These are phyloP conservation scores for Teunomyces pallodes DNA, from an alignment of 805 yeast species.

Conservation along the genomic window DNA sequence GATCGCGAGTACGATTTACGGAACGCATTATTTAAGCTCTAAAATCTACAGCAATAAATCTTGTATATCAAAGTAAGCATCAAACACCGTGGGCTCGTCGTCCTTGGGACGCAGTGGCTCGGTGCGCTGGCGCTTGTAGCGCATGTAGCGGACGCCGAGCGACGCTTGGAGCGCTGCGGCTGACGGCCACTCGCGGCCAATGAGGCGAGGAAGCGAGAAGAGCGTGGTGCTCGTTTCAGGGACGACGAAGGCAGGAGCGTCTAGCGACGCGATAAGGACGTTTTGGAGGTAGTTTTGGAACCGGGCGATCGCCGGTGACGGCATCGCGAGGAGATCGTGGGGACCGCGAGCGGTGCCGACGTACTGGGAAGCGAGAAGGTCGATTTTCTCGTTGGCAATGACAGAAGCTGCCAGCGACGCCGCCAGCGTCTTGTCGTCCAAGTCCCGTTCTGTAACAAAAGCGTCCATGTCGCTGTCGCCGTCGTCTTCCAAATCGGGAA, in stretches of 20 bases:
- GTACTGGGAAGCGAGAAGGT: constrained; percentile 13
- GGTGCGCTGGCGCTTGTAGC: constrained; percentile 7
- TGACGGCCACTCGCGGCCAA: neutral
- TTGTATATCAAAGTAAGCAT: constrained; percentile 12
- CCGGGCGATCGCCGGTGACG: constrained; percentile 32
- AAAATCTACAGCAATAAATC: constrained; percentile 5
- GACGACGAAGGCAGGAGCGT: neutral
- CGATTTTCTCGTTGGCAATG: constrained; percentile 15
- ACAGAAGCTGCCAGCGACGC: neutral
- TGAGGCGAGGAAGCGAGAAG: neutral
- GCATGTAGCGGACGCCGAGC: neutral
- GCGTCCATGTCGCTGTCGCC: constrained; percentile 25
- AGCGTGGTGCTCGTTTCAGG: neutral
- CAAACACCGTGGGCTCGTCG: constrained; percentile 6
- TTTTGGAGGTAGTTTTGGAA: constrained; percentile 22
- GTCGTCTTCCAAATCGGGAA: constrained; percentile 23
- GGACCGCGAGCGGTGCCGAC: constrained; percentile 12
- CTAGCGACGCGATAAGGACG: constrained; percentile 22
- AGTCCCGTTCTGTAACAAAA: constrained; percentile 25
- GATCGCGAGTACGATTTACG: constrained; percentile 41
- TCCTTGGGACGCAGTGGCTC: constrained; percentile 4
- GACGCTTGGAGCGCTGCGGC: neutral
- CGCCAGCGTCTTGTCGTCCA: constrained; percentile 12
- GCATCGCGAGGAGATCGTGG: constrained; percentile 11
- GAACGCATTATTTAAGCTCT: constrained; percentile 35